Conservation (phyloP, 371 early-diverging fungal species). For the Choanephora cucurbitarum region DNA sequence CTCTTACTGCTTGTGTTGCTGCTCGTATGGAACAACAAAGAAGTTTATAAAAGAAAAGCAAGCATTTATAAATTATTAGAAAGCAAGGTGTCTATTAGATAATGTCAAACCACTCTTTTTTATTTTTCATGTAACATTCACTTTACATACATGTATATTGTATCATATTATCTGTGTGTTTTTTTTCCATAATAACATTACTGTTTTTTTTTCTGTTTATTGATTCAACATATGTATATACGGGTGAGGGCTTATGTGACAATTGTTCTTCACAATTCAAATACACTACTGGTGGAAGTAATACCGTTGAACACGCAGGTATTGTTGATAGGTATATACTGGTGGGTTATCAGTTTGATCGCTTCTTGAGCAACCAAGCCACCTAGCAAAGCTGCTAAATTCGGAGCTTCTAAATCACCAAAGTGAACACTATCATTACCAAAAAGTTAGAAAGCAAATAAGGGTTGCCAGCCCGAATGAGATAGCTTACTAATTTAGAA, state of each 20-base stretch:
- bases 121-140: too few relatives aligned
- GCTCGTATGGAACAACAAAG: constrained; percentile 31
- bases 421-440: constrained; percentile 65
- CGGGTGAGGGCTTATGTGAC: background rate
- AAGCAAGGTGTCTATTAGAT: background rate
- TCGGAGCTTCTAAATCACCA: constrained; percentile 77
- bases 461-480: background rate
- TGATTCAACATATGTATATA: background rate
- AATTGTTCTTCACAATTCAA: constrained; percentile 27
- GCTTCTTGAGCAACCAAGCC: constrained; percentile 94
- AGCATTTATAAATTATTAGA: too few relatives aligned
- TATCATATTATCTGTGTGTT: constrained; percentile 5
- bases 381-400: constrained; percentile 86
- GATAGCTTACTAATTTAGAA: constrained; percentile 38
- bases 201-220: background rate
- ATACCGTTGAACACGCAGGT: constrained; percentile 84
- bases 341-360: constrained; percentile 91
- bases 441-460: background rate
- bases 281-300: constrained; percentile 53
- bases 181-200: constrained; percentile 1
- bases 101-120: too few relatives aligned
- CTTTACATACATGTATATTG: background rate
- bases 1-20: constrained; percentile 53
- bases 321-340: constrained; percentile 90
- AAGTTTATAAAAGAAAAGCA: background rate